Evolutionary conservation across 257 asterid genomes (phyloP).

Genomic region (Gentiana dahurica): DNA sequence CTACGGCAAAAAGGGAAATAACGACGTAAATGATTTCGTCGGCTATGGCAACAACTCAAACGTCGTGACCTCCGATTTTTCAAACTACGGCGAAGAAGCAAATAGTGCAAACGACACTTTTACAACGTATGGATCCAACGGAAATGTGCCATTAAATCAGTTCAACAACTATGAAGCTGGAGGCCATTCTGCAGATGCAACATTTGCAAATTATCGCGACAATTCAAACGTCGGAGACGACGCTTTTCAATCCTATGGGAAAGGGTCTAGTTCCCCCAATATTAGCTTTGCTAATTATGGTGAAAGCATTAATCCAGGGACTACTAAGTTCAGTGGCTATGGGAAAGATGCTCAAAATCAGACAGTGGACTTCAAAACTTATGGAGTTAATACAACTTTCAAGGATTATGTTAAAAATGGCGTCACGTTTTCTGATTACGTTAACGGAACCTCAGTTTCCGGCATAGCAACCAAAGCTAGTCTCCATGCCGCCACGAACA

Average conservation of each 20-base stretch:
- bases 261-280: conserved; percentile 36
- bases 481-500: conserved; percentile 9
- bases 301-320: conserved; percentile 54
- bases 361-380: conserved; percentile 33
- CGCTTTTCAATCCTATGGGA: conserved; percentile 52
- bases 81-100: conserved; percentile 49
- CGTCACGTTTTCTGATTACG: conserved; percentile 36
- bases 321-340: conserved; percentile 55
- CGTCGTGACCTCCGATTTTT: conserved; percentile 52
- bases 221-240: conserved; percentile 78
- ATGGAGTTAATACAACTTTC: conserved; percentile 63
- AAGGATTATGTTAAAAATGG: conserved; percentile 42
- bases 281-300: conserved; percentile 54
- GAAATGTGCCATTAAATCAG: conserved; percentile 44
- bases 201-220: conserved; percentile 52
- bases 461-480: background rate
- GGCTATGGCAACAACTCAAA: conserved; percentile 56
- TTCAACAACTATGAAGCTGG: conserved; percentile 49
- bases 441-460: conserved; percentile 20
- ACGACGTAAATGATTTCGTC: conserved; percentile 40
- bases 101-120: conserved; percentile 47
- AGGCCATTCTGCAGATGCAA: conserved; percentile 51
- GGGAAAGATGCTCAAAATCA: conserved; percentile 29
- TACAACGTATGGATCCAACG: conserved; percentile 42
- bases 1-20: conserved; percentile 69